Evolutionary conservation across 768 basidiomycete genomes (phyloP).

Genomic region (Termitomyces sp.): DNA sequence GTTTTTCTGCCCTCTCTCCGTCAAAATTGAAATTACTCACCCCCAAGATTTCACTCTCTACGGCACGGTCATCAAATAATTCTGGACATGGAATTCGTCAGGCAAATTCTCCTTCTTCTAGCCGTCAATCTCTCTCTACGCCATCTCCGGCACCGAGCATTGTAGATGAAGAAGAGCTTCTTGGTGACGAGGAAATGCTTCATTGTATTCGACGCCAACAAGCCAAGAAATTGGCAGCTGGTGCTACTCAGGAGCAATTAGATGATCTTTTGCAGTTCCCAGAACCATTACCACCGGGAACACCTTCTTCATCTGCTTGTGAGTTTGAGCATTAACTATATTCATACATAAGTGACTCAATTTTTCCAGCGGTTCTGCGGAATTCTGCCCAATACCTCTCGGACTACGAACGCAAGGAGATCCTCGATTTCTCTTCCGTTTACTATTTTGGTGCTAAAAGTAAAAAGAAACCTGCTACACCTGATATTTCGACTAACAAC

Average conservation of each 20-base stretch:
- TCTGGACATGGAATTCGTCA: conserved; percentile 46
- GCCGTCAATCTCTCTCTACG: conserved; percentile 74
- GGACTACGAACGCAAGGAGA: conserved; percentile 87
- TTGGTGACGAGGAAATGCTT: conserved; percentile 97
- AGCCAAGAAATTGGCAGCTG: conserved; percentile 79
- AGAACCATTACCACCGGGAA: conserved; percentile 74
- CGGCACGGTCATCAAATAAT: conserved; percentile 51
- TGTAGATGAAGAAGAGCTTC: conserved; percentile 80
- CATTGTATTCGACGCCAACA: conserved; percentile 90
- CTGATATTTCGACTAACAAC: conserved; percentile 77
- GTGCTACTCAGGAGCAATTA: conserved; percentile 82
- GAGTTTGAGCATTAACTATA: conserved; percentile 25
- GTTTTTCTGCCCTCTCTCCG: conserved; percentile 82
- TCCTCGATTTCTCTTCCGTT: conserved; percentile 80
- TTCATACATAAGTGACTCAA: conserved; percentile 9
- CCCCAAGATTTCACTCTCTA: conserved; percentile 69
- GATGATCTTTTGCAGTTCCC: conserved; percentile 91
- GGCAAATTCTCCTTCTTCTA: conserved; percentile 60
- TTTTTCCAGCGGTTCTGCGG: conserved; percentile 56
- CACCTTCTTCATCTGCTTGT: conserved; percentile 70
- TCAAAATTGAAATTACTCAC: conserved; percentile 80
- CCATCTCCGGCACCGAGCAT: conserved; percentile 80
- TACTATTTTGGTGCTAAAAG: conserved; percentile 80
- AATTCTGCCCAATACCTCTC: conserved; percentile 72
- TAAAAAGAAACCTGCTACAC: conserved; percentile 79